A percentile compares a stretch with the other conserved stretches of the same genome.
phyloP scores from a whole-genome alignment of 495 filamentous ascomycete species.

The Durotheca rogersii region DNA sequence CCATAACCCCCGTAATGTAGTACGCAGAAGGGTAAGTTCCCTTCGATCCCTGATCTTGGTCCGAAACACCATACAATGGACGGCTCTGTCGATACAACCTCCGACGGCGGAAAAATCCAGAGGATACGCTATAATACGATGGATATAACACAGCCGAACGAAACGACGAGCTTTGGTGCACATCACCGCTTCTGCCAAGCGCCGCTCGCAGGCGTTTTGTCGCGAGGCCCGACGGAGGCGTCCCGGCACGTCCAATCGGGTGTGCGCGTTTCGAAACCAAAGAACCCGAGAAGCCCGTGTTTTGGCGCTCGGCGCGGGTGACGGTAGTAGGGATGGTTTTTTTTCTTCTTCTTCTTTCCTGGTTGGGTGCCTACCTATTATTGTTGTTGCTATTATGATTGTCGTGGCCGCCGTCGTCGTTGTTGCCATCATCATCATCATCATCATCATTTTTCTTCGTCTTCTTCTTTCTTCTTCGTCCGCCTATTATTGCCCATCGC shows the following conservation, averaged over 20 bases:
- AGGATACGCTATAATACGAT: not conserved
- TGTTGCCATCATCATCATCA: too few relatives aligned
- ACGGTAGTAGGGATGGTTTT: conserved; percentile 29
- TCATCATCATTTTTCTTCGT: too few relatives aligned
- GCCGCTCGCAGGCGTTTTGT: conserved; percentile 18
- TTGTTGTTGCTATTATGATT: too few relatives aligned
- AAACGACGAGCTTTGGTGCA: not conserved
- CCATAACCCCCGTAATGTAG: too few relatives aligned
- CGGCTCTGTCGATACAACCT: not conserved
- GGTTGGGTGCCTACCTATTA: not conserved
- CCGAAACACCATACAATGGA: not conserved
- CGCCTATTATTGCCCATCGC: too few relatives aligned
- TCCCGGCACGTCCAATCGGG: conserved; percentile 26
- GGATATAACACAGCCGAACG: not conserved
- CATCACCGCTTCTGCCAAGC: conserved; percentile 11
- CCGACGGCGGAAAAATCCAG: not conserved
- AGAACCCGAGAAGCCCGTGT: conserved; percentile 25
- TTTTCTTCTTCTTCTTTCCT: not conserved
- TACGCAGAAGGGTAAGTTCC: too few relatives aligned
- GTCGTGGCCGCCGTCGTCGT: too few relatives aligned
- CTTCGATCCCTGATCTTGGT: too few relatives aligned
- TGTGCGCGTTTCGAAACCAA: conserved; percentile 31
- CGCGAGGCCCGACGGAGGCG: conserved; percentile 27
- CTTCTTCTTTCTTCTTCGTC: too few relatives aligned
- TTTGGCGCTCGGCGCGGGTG: conserved; percentile 30